Base-by-base conservation (phyloP, 768 basidiomycete species). In the Cyclocybe aegerita region DNA sequence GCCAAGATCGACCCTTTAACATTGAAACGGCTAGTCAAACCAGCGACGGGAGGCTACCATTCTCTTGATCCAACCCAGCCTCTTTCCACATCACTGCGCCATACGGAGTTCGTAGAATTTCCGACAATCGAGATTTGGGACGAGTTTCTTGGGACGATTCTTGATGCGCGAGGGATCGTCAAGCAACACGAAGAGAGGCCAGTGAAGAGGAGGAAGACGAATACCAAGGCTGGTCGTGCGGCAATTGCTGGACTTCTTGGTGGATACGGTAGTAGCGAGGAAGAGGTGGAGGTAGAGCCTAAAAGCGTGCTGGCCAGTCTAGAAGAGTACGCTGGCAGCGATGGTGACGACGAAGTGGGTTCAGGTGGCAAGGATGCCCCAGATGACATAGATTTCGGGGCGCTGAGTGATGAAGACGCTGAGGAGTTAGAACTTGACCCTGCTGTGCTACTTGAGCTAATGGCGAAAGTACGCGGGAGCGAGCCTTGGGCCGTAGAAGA, bases 101-200 rank as follows among this genome's bases (percentile, higher is more conserved):
- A 81, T 43, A 88, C 81, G 38, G 72, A 80, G 29, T 93, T 93
- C 65, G 77, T 88, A 31, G 93, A 96, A 65, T 96, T 81, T 60
- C 93, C 93, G 6, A 85, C 84, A 1, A 81, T 96, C 39, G 86
- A 93, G 48, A 66, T 95, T 5, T 86, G 85, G 74, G 81, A 86
- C 41, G 79, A 83, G 30, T 93, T 91, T 65, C 67, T 65, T 7
- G 86, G 82, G 6, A 71, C 71, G 7, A 59, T 90, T n/a, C 71
- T 88, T 11, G 79, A 87, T 50, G 72, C 74, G 38, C 64, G 74
- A 41, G 84, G 84, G 2, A 55, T 69, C 4, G 59, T 80, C 33
- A 67, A 61, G 39, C 71, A 72, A 29, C 57, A 64, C 35, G 57
- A 65, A 10, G 69, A 75, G 52, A 69, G 67, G 45, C 62, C 61